Base-by-base conservation (phyloP, 2,329 filamentous ascomycete genomes). In the Fusarium algeriense region DNA sequence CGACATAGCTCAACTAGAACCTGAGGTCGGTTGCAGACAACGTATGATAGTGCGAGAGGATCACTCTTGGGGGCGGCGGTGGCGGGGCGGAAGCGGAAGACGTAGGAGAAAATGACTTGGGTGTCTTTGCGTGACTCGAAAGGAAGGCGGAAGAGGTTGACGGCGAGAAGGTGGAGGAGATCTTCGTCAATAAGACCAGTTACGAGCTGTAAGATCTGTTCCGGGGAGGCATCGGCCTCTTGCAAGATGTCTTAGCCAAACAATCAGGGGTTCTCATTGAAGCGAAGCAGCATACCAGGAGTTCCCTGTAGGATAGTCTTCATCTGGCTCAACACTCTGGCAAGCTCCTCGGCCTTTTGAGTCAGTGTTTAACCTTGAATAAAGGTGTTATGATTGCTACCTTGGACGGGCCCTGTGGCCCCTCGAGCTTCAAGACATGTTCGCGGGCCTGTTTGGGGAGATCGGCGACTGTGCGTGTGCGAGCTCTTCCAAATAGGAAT, bases 41-140 rank as follows among this genome's bases (percentile, higher is more conserved):
- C 92, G 80, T 97, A 97, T 73, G 93, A 92, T 62, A 99, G 87
- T 30, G 96, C 94, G 54, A 95, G 89, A 1, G 94, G 94, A 69
- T 97, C 93, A 73, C 87, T 88, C 77, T 90, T 90, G 15, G 88
- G 86, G 23, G 91, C 89, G 4, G 88, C 88, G 45, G 88, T 89
- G 44, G 89, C 85, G 9, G 92, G 92, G 71, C 93, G 93, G 85
- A 96, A 98, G 73, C 95, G 93, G 80, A 98, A 94, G 74, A 97
- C 92, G 80, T 95, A 96, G 43, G 94, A 97, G 83, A 98, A 96
- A 79, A 98, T 96, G 70, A 96, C 93, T 80, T 98, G 95, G 15
- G 93, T 93, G 79, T 98, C 95, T 85, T 98, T 98, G 78, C 95
- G 91, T 40, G 95, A 93, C 84, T 99, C 96, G 84, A 99, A 99